phyloP scores from a whole-genome alignment of 2,329 filamentous ascomycete species.

The Fusarium liriodendri region DNA sequence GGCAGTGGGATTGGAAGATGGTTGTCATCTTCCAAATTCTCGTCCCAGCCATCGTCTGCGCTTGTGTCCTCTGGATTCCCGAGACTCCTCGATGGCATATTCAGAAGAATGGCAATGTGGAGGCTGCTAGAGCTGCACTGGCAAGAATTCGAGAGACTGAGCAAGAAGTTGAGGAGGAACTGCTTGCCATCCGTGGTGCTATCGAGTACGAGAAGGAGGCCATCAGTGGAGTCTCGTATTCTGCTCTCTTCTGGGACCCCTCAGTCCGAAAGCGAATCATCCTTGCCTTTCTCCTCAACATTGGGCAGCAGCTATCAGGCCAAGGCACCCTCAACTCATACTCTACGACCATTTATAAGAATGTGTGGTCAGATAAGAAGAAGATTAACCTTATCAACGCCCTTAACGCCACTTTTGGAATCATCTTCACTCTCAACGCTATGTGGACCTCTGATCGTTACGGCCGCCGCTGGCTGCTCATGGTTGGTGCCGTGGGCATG shows the following conservation, averaged over 20 bases:
- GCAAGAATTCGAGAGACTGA: slow-evolving; percentile 69
- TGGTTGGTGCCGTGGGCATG: slow-evolving; percentile 75
- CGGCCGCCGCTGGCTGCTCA: slow-evolving; percentile 75
- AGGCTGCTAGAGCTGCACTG: slow-evolving; percentile 66
- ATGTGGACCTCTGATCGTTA: slow-evolving; percentile 78
- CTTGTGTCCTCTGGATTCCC: slow-evolving; percentile 72
- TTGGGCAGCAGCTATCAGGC: slow-evolving; percentile 76
- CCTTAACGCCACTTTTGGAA: slow-evolving; percentile 76
- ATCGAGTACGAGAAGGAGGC: slow-evolving; percentile 77
- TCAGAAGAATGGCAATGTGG: slow-evolving; percentile 67
- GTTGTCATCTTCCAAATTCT: slow-evolving; percentile 78
- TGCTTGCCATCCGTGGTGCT: slow-evolving; percentile 73
- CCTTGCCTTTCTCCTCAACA: slow-evolving; percentile 73
- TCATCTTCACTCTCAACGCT: slow-evolving; percentile 78
- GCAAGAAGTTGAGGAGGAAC: slow-evolving; percentile 72
- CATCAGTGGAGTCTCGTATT: slow-evolving; percentile 66
- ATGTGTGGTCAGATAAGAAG: slow-evolving; percentile 67
- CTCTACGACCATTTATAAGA: slow-evolving; percentile 77
- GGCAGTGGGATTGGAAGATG: slow-evolving; percentile 79
- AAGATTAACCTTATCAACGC: slow-evolving; percentile 79
- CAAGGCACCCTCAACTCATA: slow-evolving; percentile 79
- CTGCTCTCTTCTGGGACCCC: slow-evolving; percentile 75
- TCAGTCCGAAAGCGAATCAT: slow-evolving; percentile 73
- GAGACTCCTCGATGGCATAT: slow-evolving; percentile 77
- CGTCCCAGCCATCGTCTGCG: slow-evolving; percentile 69